Evolutionary conservation across 352 stramenopile species (phyloP).

Genomic region (Pythium dissotocum): DNA sequence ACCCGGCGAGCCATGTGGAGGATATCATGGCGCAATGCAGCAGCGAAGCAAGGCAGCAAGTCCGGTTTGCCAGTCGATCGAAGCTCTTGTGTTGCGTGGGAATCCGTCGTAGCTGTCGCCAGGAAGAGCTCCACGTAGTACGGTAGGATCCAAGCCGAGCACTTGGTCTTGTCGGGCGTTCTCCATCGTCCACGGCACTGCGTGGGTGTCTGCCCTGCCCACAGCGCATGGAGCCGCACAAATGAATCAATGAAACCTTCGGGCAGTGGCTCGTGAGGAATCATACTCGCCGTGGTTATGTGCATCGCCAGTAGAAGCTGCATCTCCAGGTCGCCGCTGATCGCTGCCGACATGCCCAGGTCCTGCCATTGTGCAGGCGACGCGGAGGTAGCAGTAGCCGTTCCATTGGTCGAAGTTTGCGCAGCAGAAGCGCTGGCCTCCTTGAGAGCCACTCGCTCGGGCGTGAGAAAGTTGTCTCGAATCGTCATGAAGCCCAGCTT

Average conservation of each 20-base stretch:
- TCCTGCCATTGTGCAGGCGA: constrained; percentile 28
- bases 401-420: not conserved
- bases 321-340: constrained; percentile 38
- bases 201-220: constrained; percentile 3
- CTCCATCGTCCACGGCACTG: constrained; percentile 13
- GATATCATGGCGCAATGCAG: constrained; percentile 39
- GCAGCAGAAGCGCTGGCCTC: constrained; percentile 18
- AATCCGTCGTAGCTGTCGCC: constrained; percentile 8
- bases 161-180: constrained; percentile 18
- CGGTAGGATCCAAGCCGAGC: constrained; percentile 12
- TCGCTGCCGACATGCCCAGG: constrained; percentile 21
- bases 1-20: constrained; percentile 37
- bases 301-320: constrained; percentile 34
- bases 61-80: not conserved
- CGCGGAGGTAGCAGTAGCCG: constrained; percentile 17
- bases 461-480: constrained; percentile 58
- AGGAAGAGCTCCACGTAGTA: constrained; percentile 29
- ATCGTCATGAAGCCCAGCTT: constrained; percentile 50
- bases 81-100: constrained; percentile 1
- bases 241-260: constrained; percentile 37
- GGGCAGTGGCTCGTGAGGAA: constrained; percentile 46
- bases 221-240: constrained; percentile 39
- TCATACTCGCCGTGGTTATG: constrained; percentile 32
- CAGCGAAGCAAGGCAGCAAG: constrained; percentile 36
- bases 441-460: constrained; percentile 53